phyloP scores from a whole-genome alignment of 306 rosid species.

The Sesbania bispinosa region DNA sequence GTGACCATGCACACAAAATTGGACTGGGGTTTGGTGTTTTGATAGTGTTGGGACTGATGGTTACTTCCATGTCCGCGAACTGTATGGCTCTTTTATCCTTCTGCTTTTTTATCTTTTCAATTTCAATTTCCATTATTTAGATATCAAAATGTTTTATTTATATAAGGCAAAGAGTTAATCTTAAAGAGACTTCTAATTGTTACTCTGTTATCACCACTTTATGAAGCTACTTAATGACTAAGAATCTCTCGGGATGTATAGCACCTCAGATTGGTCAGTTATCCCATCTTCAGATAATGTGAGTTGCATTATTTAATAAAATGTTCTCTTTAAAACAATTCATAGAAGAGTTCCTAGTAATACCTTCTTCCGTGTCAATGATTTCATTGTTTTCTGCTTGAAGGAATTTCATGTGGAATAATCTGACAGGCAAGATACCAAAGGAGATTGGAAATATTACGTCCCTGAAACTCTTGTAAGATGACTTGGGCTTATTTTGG shows the following conservation, averaged over 20 bases:
- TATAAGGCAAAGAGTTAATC: background rate
- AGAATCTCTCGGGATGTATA: slow-evolving; percentile 68
- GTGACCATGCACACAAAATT: slow-evolving; percentile 68
- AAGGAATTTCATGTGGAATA: slow-evolving; percentile 94
- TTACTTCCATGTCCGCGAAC: slow-evolving; percentile 53
- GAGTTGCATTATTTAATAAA: slow-evolving; percentile 34
- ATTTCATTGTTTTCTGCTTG: slow-evolving; percentile 23
- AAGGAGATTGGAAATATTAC: slow-evolving; percentile 71
- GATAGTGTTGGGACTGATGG: slow-evolving; percentile 35
- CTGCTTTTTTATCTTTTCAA: background rate
- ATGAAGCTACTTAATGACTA: slow-evolving; percentile 60
- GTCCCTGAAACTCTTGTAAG: slow-evolving; percentile 74
- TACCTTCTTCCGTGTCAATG: slow-evolving; percentile 31
- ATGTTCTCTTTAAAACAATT: too few relatives aligned
- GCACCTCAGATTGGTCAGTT: slow-evolving; percentile 70
- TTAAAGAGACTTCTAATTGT: background rate
- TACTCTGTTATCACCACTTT: slow-evolving; percentile 19
- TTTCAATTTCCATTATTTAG: background rate
- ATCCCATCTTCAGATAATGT: slow-evolving; percentile 60
- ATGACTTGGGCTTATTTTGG: slow-evolving; percentile 8
- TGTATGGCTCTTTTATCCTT: slow-evolving; percentile 46
- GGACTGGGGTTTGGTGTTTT: slow-evolving; percentile 71
- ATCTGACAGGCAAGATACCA: slow-evolving; percentile 64
- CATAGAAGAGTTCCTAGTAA: too few relatives aligned
- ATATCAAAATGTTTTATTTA: background rate